Evolutionary conservation across 768 basidiomycete genomes (phyloP).

Genomic region (Kockovaella imperatae): DNA sequence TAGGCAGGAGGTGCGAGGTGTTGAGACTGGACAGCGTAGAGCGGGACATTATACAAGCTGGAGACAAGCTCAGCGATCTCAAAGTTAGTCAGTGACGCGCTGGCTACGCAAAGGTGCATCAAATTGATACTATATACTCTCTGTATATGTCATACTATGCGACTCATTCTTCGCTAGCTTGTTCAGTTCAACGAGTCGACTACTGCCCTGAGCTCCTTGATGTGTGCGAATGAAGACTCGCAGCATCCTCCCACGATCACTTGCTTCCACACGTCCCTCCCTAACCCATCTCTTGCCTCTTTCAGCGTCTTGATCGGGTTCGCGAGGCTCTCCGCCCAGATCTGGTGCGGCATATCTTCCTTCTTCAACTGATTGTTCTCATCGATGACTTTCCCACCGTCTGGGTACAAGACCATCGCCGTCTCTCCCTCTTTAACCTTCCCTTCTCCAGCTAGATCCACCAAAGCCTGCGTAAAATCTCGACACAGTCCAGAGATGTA

Average conservation of each 20-base stretch:
- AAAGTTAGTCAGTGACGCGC: too few species aligned
- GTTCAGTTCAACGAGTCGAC: slow-evolving; percentile 2
- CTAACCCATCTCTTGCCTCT: slow-evolving; percentile 47
- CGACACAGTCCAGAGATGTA: slow-evolving; percentile 48
- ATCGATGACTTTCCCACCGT: slow-evolving; percentile 58
- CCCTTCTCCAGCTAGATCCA: slow-evolving; percentile 11
- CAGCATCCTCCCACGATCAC: slow-evolving; percentile 66
- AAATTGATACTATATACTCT: too few species aligned
- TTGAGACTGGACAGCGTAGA: slow-evolving; percentile 14
- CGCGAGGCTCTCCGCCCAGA: slow-evolving; percentile 32
- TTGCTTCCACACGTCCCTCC: slow-evolving; percentile 48
- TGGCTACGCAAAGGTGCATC: too few species aligned
- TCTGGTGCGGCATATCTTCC: slow-evolving; percentile 1
- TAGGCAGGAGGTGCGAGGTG: slow-evolving; percentile 61
- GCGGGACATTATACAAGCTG: not conserved
- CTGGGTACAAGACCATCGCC: slow-evolving; percentile 61
- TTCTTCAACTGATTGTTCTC: slow-evolving; percentile 47
- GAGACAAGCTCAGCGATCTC: not conserved
- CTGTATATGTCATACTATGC: not conserved
- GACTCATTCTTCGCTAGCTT: not conserved
- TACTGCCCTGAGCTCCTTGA: slow-evolving; percentile 38
- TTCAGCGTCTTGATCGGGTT: slow-evolving; percentile 15
- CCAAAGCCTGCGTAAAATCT: slow-evolving; percentile 42
- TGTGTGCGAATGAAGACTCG: slow-evolving; percentile 54
- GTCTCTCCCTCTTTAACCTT: not conserved